Evolutionary conservation across 2,329 filamentous ascomycete species (phyloP), one percentile per base, ranked within the genome.

Genomic region (Trichoderma citrinoviride): DNA sequence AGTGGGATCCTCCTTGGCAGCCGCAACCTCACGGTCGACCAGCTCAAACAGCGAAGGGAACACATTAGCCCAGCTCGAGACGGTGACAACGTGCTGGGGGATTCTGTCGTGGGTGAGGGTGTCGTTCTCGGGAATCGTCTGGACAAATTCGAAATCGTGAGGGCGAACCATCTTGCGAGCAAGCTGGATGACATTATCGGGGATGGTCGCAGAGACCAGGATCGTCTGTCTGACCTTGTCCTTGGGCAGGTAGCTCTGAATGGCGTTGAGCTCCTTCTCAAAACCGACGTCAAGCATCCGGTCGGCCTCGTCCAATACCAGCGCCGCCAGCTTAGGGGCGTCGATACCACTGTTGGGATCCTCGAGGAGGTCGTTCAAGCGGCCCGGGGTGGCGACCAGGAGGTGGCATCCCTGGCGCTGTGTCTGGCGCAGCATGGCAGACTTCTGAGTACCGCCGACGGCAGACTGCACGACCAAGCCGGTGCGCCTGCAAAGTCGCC

Each of bases 271-370:
- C 64, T 88, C 88, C 41, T 81, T 80, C 64, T 88, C 82, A 72
- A 94, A 94, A 2, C 91, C 95, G 82, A 96, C 95, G 80, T 99
- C 95, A 75, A 99, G 85, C 91, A 99, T 97, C 71, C 95, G 91
- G 79, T 99, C 95, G 72, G 95, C 95, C 83, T 99, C 95, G 71
- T 99, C 95, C 53, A 99, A 89, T 69, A 98, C 93, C 52, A 99
- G 84, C 70, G 95, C 96, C 76, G 92, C 90, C 81, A 98, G 89
- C 76, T 91, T 93, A 77, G 74, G 93, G 77, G 91, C 90, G 23
- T 81, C 80, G 44, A 96, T 85, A 25, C 86, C 84, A 64, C 82
- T 85, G 63, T 75, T 73, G 0, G 80, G 77, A 72, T 96, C 92
- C 3, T 83, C 83, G 27, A 97, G 82, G 44, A 97, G 82, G 75